Percentiles rank a stretch among this genome's conserved stretches.
These are phyloP conservation scores for Ricinus communis DNA, from an alignment of 345 rosid genomes.

Conservation along the genomic window DNA sequence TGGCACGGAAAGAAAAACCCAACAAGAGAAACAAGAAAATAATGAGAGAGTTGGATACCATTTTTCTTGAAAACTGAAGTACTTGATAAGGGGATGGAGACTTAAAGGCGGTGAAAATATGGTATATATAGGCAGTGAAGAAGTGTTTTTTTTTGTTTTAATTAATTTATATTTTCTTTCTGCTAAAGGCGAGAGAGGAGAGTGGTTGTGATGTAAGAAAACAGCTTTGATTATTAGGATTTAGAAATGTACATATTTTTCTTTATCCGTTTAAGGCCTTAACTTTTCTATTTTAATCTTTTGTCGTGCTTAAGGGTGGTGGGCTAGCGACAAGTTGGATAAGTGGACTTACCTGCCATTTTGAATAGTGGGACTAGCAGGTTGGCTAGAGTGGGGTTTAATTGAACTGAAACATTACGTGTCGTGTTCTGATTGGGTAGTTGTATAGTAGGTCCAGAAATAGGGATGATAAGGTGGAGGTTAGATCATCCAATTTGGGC, in stretches of 20 bases:
- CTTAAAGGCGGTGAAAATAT: background rate
- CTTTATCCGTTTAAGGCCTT: no score
- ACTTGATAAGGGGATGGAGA: background rate
- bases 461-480: background rate
- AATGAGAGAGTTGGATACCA: background rate
- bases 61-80: background rate
- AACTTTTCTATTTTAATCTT: no score
- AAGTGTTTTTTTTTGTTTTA: no score
- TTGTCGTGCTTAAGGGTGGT: no score
- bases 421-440: constrained; percentile 1
- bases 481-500: constrained; percentile 18
- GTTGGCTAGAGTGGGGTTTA: no score
- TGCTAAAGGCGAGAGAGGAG: background rate
- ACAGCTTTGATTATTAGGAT: constrained; percentile 17
- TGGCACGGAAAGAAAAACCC: background rate
- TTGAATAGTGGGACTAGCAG: no score
- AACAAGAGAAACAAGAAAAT: background rate
- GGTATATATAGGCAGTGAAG: constrained; percentile 26
- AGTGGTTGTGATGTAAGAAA: constrained; percentile 16
- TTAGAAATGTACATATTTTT: no score
- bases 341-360: no score
- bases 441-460: constrained; percentile 5
- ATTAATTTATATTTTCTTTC: no score
- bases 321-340: no score
- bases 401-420: background rate